A percentile compares a stretch with the other conserved stretches of the same genome.
Conservation (phyloP, 108 stramenopile species). For the Fragilariopsis cylindrus region DNA sequence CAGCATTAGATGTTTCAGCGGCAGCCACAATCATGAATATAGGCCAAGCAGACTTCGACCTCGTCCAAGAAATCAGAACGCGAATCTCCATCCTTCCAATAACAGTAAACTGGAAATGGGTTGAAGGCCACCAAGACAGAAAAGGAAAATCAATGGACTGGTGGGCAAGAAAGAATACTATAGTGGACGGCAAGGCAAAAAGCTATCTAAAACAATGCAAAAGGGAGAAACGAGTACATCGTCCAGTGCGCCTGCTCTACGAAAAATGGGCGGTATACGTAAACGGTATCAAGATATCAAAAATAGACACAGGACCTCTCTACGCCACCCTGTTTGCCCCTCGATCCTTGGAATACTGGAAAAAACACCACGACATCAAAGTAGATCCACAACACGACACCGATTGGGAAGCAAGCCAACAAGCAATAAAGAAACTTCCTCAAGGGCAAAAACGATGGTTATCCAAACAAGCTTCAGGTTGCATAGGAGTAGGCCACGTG, state of each 20-base stretch:
- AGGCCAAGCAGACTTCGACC: background rate
- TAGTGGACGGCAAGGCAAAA: background rate
- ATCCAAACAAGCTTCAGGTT: background rate
- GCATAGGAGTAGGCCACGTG: background rate
- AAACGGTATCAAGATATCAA: no score
- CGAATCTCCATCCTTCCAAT: background rate
- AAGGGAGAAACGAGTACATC: no score
- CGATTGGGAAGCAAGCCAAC: no score
- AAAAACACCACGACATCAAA: no score
- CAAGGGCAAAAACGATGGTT: background rate
- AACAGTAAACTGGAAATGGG: background rate
- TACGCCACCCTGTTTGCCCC: no score
- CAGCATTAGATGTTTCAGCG: background rate
- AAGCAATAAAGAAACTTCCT: background rate
- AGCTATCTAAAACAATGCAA: background rate
- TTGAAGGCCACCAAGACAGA: constrained; percentile 15
- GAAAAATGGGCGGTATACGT: no score
- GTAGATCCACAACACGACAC: no score
- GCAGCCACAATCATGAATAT: background rate
- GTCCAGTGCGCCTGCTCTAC: no score
- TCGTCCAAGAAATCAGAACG: background rate
- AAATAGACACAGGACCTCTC: no score
- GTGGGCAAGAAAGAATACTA: constrained; percentile 2
- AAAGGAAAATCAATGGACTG: constrained; percentile 3
- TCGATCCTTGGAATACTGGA: no score